These are phyloP conservation scores for Quercus cerris DNA, from an alignment of 306 rosid genomes.

Conservation along the genomic window DNA sequence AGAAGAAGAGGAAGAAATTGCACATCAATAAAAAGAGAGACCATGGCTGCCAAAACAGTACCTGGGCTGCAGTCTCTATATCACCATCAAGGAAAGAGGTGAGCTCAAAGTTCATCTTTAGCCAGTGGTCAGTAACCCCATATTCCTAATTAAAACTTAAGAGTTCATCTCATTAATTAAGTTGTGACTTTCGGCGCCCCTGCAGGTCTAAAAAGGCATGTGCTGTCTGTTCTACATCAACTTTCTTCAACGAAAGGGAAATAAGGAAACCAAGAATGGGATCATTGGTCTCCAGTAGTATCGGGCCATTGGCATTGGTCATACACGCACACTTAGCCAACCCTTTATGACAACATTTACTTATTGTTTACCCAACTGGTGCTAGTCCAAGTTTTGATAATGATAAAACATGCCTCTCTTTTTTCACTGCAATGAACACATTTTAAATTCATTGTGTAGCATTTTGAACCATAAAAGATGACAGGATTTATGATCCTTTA, in stretches of 20 bases:
- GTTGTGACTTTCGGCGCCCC: too few species aligned
- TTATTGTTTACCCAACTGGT: neutral
- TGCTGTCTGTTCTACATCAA: too few species aligned
- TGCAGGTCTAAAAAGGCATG: too few species aligned
- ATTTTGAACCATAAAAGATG: neutral
- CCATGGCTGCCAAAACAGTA: slow-evolving; percentile 23
- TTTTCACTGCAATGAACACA: neutral
- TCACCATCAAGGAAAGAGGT: slow-evolving; percentile 81
- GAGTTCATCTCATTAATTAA: too few species aligned
- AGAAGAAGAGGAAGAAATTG: neutral
- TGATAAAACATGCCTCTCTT: neutral
- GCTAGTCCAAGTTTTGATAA: neutral
- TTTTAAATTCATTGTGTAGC: neutral
- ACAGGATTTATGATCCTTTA: neutral
- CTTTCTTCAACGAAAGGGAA: neutral
- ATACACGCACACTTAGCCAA: neutral
- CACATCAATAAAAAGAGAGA: neutral
- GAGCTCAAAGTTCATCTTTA: slow-evolving; percentile 85
- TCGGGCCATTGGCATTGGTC: neutral
- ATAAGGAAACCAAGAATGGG: neutral
- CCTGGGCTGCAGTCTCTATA: slow-evolving; percentile 89
- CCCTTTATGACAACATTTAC: neutral
- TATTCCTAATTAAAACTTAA: slow-evolving; percentile 52
- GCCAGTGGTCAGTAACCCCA: slow-evolving; percentile 88
- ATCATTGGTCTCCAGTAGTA: neutral